These are phyloP conservation scores for Cyberlindnera nakhonratchasimensis DNA, from an alignment of 805 yeast species.

Conservation along the genomic window DNA sequence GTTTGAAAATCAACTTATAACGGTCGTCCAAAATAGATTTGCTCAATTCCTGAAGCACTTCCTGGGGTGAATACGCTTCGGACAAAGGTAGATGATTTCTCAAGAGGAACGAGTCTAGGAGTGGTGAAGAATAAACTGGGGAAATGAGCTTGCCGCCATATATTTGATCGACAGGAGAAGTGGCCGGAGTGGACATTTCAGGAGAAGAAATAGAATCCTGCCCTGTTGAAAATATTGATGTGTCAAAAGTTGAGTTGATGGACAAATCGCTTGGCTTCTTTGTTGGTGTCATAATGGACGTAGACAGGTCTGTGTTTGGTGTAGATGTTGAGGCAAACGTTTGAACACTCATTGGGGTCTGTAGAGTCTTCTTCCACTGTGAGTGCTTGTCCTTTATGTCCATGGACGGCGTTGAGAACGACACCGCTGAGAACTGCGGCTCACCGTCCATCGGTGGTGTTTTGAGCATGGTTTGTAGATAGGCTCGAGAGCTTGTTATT, in stretches of 20 bases:
- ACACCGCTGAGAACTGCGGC: background rate
- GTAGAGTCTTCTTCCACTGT: constrained; percentile 1
- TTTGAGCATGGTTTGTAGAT: constrained; percentile 8
- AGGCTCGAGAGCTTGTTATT: no score
- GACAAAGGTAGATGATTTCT: constrained; percentile 5
- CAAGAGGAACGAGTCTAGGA: background rate
- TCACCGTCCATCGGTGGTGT: constrained; percentile 11
- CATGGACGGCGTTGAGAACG: background rate
- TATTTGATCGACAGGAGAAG: constrained; percentile 5
- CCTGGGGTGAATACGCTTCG: background rate
- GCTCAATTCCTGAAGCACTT: constrained; percentile 4
- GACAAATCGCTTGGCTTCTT: background rate
- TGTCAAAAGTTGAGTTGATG: constrained; percentile 1
- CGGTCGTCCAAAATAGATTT: constrained; percentile 14
- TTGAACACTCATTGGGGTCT: background rate
- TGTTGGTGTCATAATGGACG: background rate
- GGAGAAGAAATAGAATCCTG: background rate
- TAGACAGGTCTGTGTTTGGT: background rate
- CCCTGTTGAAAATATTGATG: background rate
- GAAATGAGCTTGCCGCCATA: constrained; percentile 2
- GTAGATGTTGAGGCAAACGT: background rate
- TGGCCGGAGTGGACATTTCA: background rate
- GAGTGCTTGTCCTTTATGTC: background rate
- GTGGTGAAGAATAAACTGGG: constrained; percentile 3
- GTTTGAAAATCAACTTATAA: constrained; percentile 4